A percentile compares a stretch with the other conserved stretches of the same genome.
These are phyloP conservation scores for Rickenella mellea DNA, from an alignment of 768 basidiomycete species.

Conservation along the genomic window DNA sequence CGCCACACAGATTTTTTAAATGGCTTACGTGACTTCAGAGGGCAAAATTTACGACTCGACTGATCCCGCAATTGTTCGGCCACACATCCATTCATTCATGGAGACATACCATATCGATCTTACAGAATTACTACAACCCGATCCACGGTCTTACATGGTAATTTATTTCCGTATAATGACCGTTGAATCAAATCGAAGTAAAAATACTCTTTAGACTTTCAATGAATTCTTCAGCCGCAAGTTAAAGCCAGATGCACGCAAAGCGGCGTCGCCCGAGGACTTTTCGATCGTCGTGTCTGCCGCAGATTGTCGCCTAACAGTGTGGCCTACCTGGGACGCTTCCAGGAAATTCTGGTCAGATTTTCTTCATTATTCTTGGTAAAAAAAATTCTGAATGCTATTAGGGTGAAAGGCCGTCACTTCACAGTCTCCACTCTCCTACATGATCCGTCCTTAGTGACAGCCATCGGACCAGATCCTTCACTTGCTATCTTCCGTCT, in stretches of 20 bases:
- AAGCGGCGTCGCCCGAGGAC: constrained; percentile 38
- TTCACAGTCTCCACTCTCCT: not conserved
- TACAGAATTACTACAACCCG: constrained; percentile 56
- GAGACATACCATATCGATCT: constrained; percentile 43
- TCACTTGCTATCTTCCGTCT: constrained; percentile 60
- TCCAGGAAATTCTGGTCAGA: constrained; percentile 63
- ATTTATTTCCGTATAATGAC: too few relatives aligned
- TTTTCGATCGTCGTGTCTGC: constrained; percentile 46
- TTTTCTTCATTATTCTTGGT: not conserved
- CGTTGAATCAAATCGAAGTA: not conserved
- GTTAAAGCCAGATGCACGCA: constrained; percentile 49
- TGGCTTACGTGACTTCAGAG: constrained; percentile 15
- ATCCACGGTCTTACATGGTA: constrained; percentile 44
- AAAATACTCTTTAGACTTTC: constrained; percentile 30
- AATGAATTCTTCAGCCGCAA: constrained; percentile 72
- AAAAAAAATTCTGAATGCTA: not conserved
- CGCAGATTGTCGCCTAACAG: constrained; percentile 69
- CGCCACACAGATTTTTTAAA: not conserved
- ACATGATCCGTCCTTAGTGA: not conserved
- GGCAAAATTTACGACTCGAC: constrained; percentile 43
- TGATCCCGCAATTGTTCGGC: constrained; percentile 33
- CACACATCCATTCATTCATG: constrained; percentile 44
- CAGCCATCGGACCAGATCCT: not conserved
- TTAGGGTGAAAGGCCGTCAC: not conserved
- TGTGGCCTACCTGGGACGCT: constrained; percentile 44